Conservation (phyloP, 2,329 filamentous ascomycete species). For the Ophiostoma pallidulum region DNA sequence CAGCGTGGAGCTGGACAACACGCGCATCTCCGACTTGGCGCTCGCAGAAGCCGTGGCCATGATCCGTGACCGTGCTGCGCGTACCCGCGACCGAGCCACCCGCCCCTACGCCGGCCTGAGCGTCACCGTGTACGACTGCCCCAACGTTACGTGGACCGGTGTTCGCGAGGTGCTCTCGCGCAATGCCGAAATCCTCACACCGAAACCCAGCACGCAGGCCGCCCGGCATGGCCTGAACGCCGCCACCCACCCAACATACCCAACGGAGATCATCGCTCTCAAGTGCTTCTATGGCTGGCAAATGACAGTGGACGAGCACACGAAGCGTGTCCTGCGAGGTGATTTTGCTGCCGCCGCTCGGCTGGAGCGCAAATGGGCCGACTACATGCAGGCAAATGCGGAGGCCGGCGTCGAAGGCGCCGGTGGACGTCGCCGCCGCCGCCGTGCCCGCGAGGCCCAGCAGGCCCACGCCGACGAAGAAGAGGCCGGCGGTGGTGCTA, state of each 20-base stretch:
- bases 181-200: slow-evolving; percentile 64
- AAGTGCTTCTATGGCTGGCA: slow-evolving; percentile 97
- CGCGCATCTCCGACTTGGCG: slow-evolving; percentile 75
- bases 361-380: slow-evolving; percentile 85
- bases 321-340: slow-evolving; percentile 69
- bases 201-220: slow-evolving; percentile 19
- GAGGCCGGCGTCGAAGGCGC: slow-evolving; percentile 64
- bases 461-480: slow-evolving; percentile 73
- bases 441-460: slow-evolving; percentile 73
- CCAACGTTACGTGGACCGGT: slow-evolving; percentile 86
- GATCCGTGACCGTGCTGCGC: slow-evolving; percentile 53
- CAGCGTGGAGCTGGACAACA: slow-evolving; percentile 85
- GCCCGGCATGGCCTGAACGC: slow-evolving; percentile 22
- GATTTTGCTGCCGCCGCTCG: slow-evolving; percentile 64
- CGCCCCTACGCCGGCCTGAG: slow-evolving; percentile 55
- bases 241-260: slow-evolving; percentile 40
- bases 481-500: slow-evolving; percentile 49
- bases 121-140: slow-evolving; percentile 83
- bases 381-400: slow-evolving; percentile 87
- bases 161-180: slow-evolving; percentile 76
- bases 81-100: slow-evolving; percentile 27
- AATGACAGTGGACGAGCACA: slow-evolving; percentile 89
- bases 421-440: slow-evolving; percentile 58
- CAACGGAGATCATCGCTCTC: slow-evolving; percentile 69
- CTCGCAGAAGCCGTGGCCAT: slow-evolving; percentile 78